Evolutionary conservation across 106 monocot genomes (phyloP), one percentile per base, ranked within the genome.

Genomic region (Allium cepa): DNA sequence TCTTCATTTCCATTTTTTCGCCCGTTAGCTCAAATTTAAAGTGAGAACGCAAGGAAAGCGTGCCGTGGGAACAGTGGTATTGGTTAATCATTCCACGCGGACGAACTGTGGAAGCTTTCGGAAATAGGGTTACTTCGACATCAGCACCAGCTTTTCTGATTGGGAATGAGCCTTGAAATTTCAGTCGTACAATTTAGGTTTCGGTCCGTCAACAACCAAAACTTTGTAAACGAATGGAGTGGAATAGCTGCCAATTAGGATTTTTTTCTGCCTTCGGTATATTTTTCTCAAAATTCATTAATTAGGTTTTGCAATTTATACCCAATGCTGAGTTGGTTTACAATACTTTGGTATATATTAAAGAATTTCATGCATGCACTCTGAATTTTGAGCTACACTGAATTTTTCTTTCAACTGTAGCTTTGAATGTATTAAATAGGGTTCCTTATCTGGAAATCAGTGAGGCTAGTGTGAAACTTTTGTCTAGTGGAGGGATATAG

Each of bases 181-280:
- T 50, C 68, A 58, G 72, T 67, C 66, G 75, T 74, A 56, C 68
- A 81, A 83, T 88, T 78, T 70, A 46, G 83, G 83, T 72, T 75
- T 57, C 47, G 68, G 59, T 71, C 60, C 49, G 57, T 49, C 55
- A 58, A 77, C 79, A 69, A 75, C 61, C 63, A 59, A 69, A 80
- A 84, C 78, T 83, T 79, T 75, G 78, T 83, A 83, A 75, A 61
- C 93, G 88, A 83, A 93, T 93, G 93, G 93, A 93, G 93, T 76
- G 86, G 70, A 69, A 75, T 64, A 73, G 77, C 78, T 76, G 68
- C 60, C 26, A 52, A 50, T 12, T 78, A 80, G 82, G 80, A 77
- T 57, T 47, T 77, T 69, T 69, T 56, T 76, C 62, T 71, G 64
- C 48, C 49, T 48, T 46, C 28, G 70, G 81, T 79, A 55, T 56